Conservation (phyloP, 768 basidiomycete genomes). For the Lactifluus piperatus region DNA sequence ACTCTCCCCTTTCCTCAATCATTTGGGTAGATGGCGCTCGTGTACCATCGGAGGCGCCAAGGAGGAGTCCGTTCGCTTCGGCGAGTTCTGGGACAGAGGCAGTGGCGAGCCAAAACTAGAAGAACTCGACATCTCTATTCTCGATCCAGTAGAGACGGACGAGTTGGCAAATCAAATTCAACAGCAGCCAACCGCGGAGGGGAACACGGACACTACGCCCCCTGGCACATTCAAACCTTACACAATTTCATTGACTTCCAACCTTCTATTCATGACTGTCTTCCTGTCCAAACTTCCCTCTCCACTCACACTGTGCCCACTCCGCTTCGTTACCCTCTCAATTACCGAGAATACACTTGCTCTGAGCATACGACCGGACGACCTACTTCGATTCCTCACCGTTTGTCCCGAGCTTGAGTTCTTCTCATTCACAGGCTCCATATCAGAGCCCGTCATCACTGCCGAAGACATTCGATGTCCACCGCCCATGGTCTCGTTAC, state of each 20-base stretch:
- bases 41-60: slow-evolving; percentile 34
- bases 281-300: slow-evolving; percentile 43
- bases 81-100: slow-evolving; percentile 22
- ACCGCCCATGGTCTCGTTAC: slow-evolving; percentile 43
- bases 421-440: slow-evolving; percentile 48
- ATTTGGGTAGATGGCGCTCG: slow-evolving; percentile 49
- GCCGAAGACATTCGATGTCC: slow-evolving; percentile 9
- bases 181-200: background rate
- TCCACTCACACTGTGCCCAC: slow-evolving; percentile 33
- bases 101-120: slow-evolving; percentile 19
- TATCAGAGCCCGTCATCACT: slow-evolving; percentile 34
- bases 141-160: slow-evolving; percentile 16
- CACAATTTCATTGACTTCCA: slow-evolving; percentile 18
- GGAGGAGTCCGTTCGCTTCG: slow-evolving; percentile 28
- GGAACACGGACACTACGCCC: background rate
- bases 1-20: slow-evolving; percentile 51
- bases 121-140: slow-evolving; percentile 21
- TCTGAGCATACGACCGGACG: slow-evolving; percentile 36
- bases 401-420: slow-evolving; percentile 53
- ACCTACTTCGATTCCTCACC: slow-evolving; percentile 51
- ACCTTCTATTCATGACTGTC: slow-evolving; percentile 35
- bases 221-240: slow-evolving; percentile 13
- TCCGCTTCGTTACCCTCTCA: slow-evolving; percentile 48
- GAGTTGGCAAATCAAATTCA: slow-evolving; percentile 5
- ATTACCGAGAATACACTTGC: slow-evolving; percentile 42